Base-by-base conservation (phyloP, 148 eudicot genomes). In the Camellia sinensis region DNA sequence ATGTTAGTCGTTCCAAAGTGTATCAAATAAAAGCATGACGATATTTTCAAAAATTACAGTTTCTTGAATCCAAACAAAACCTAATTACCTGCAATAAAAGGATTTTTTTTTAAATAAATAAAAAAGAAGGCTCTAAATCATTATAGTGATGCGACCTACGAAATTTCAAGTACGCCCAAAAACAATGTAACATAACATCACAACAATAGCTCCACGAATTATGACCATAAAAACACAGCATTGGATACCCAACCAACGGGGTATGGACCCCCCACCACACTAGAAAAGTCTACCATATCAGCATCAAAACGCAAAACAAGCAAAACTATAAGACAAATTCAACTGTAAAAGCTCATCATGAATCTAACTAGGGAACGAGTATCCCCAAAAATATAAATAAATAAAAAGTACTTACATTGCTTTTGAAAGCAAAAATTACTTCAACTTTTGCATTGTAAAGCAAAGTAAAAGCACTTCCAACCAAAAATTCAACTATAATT, bases 181-280 rank as follows among this genome's bases (percentile, higher is more conserved):
- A 77, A 69, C 57, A 63, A 81, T 56, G 37, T 2, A 57, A 67
- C 78, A 80, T 66, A 43, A 21, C 73, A 64, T 64, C 73, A 73
- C 66, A 54, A 63, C 18, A 66, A 17, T 2, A 70, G n/a, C 73
- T 45, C 64, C 10, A 65, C n/a, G 52, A 56, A 70, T 76, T 5
- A 40, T 78, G 79, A 65, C 44, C 56, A 76, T 18, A 40, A 77
- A 21, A 46, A 70, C 50, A 46, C 62, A 54, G 61, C 84, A 73
- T 79, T 71, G 81, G 83, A 84, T 81, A 57, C 86, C 79, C 73
- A 64, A 50, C 18, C 74, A 75, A 29, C 64, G 53, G 75, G 66
- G 44, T 14, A 67, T 78, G 88, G 82, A 82, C 67, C 86, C 84
- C 78, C 84, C 78, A 53, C 78, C 71, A 46, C 56, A 15, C 13